Evolutionary conservation across 257 asterid species (phyloP).

Genomic region (Jasminum sambac): DNA sequence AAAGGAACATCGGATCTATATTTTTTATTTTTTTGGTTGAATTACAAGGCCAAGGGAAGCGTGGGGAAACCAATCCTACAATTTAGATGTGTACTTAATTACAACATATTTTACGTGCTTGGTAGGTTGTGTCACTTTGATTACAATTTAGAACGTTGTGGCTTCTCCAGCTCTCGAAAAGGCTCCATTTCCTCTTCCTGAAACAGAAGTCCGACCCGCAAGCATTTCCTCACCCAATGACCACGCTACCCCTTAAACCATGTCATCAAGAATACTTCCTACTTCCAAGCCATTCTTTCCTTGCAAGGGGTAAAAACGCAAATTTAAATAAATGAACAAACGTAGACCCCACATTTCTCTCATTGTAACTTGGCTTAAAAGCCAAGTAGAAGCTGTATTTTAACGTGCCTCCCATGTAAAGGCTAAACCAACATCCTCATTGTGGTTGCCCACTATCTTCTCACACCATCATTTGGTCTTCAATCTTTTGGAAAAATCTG

Average conservation of each 20-base stretch:
- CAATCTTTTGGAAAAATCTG: not conserved
- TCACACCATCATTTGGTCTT: constrained; percentile 17
- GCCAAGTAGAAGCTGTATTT: constrained; percentile 45
- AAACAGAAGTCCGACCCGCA: constrained; percentile 38
- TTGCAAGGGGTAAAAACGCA: constrained; percentile 34
- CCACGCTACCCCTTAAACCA: not conserved
- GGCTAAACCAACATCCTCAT: constrained; percentile 21
- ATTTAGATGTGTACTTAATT: too few relatives aligned
- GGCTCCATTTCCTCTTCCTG: constrained; percentile 40
- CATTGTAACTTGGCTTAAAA: constrained; percentile 55
- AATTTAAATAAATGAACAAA: constrained; percentile 16
- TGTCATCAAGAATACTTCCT: not conserved
- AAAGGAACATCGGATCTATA: too few relatives aligned
- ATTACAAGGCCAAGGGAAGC: too few relatives aligned
- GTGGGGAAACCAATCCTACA: too few relatives aligned
- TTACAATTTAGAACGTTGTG: constrained; percentile 22
- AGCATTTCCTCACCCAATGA: constrained; percentile 14
- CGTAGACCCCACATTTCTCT: constrained; percentile 24
- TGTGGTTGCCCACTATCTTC: constrained; percentile 16
- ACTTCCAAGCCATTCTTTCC: constrained; percentile 6
- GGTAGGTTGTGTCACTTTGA: constrained; percentile 7
- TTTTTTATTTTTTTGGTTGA: too few relatives aligned
- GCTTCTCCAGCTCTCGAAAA: constrained; percentile 40
- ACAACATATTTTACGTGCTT: not conserved
- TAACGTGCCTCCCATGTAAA: constrained; percentile 68